Conservation (phyloP, 352 stramenopile genomes). For the Globisporangium canariense region DNA sequence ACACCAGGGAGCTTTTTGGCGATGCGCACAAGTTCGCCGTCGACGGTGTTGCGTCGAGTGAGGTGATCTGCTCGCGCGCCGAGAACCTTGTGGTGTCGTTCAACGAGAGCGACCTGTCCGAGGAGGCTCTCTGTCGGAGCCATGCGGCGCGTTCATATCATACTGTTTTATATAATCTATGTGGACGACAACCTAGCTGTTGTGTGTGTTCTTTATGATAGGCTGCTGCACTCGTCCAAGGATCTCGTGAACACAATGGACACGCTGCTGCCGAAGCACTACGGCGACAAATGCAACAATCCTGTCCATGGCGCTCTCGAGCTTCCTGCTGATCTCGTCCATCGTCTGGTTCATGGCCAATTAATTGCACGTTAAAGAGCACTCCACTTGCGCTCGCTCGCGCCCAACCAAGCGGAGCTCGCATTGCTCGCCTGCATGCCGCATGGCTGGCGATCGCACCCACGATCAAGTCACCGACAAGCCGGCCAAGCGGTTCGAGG, state of each 20-base stretch:
- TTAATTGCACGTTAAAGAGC: too few relatives aligned
- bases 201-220: conserved; percentile 5
- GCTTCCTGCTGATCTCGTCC: conserved; percentile 75
- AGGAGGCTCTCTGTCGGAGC: conserved; percentile 59
- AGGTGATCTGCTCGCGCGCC: conserved; percentile 39
- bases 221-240: conserved; percentile 52
- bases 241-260: conserved; percentile 50
- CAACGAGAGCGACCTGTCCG: conserved; percentile 62
- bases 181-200: neutral
- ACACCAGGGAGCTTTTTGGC: conserved; percentile 55
- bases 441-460: too few relatives aligned
- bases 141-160: conserved; percentile 26
- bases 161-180: neutral
- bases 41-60: conserved; percentile 34
- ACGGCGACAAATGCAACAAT: conserved; percentile 71
- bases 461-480: too few relatives aligned
- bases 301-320: conserved; percentile 59
- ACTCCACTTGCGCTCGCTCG: too few relatives aligned
- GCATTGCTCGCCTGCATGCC: too few relatives aligned
- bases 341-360: conserved; percentile 72
- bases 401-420: too few relatives aligned
- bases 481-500: too few relatives aligned
- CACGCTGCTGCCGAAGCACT: conserved; percentile 55
- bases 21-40: conserved; percentile 32
- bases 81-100: conserved; percentile 69